Evolutionary conservation across 1,139 yeast species (phyloP), one percentile per base, ranked within the genome.

Genomic region (Hyphopichia burtonii): DNA sequence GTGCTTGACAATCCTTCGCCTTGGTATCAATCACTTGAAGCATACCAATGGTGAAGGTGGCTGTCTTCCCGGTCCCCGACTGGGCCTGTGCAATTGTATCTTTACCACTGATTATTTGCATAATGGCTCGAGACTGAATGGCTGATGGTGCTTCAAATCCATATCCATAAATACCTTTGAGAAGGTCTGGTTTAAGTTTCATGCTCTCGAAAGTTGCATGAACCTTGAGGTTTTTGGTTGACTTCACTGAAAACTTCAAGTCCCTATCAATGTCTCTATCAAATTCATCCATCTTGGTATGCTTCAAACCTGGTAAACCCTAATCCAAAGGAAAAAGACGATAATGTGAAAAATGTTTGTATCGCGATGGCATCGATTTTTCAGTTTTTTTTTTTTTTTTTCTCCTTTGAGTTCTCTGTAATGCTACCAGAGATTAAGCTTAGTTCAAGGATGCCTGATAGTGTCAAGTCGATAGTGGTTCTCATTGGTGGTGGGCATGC

Each of bases 21-120:
- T 74, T 78, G 22, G 86, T 62, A 50, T 90, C 96, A 17, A 89
- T 73, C 16, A 77, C 89, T 61, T 91, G 90, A 42, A 93, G 70
- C 84, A 88, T 85, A 10, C 96, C 96, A 44, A 93, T 89, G 14
- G 96, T 78, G 61, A 93, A 93, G 0, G 99, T 93, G 17, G 98
- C 99, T 0, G 99, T 93, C 63, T 93, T 93, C 58, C 99, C 99
- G 1, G 99, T 93, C 48, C 99, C 99, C 4, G 96, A 88, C 62
- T 93, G 99, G 10, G 98, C 97, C 65, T 93, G 99, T 18, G 98
- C 98, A 46, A 93, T 88, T 2, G 93, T 87, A 61, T 93, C 99
- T 54, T 84, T 78, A 4, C 97, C 98, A 41, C 84, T 78, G 41
- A 91, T 89, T 48, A 91, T 90, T 58, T 91, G 98, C 68, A 86